Conservation (phyloP, 2,329 filamentous ascomycete species). For the Verticillium isaacii region DNA sequence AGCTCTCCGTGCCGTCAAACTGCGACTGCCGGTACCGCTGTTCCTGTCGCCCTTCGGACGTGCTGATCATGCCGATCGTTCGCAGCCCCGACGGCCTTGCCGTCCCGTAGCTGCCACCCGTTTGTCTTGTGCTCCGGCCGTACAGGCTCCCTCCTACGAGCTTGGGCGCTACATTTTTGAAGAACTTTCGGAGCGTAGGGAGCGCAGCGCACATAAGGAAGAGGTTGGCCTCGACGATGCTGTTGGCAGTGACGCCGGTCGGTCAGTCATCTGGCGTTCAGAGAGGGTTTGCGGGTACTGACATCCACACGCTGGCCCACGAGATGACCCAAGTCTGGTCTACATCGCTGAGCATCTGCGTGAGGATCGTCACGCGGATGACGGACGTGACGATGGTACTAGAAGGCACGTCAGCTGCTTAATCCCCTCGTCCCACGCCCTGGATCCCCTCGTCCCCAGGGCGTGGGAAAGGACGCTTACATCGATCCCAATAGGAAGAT, state of each 20-base stretch:
- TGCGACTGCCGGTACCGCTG: too few species aligned
- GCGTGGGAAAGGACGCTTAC: constrained; percentile 8
- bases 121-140: background rate
- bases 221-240: constrained; percentile 29
- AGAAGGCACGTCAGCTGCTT: background rate
- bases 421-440: too few species aligned
- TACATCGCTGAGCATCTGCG: constrained; percentile 16
- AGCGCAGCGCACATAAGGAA: constrained; percentile 30
- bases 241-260: constrained; percentile 6
- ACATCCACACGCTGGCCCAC: constrained; percentile 23
- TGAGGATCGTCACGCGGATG: constrained; percentile 21
- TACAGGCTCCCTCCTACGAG: constrained; percentile 8
- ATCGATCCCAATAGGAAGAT: constrained; percentile 5
- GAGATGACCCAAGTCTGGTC: constrained; percentile 25
- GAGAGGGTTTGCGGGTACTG: background rate
- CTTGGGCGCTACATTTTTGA: constrained; percentile 22
- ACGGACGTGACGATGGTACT: constrained; percentile 29
- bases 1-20: too few species aligned
- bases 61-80: too few species aligned
- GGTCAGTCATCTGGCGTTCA: background rate
- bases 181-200: constrained; percentile 29
- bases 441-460: too few species aligned
- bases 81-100: too few species aligned
- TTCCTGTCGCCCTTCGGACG: too few species aligned
- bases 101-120: background rate